Evolutionary conservation across 805 yeast species (phyloP).

Genomic region (Pichia pseudocactophila): DNA sequence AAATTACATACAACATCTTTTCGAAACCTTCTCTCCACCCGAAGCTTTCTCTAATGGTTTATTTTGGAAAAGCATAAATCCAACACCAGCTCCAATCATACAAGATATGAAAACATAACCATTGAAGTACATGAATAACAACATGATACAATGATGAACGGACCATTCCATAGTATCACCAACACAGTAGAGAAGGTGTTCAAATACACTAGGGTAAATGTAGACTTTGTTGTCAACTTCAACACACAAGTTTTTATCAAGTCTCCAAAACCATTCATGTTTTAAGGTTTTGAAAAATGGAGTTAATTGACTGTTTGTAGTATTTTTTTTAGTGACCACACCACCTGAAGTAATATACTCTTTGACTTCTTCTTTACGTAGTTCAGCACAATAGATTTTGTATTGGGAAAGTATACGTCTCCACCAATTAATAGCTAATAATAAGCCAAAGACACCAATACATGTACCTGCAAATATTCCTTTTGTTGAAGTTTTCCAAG

Average conservation of each 20-base stretch:
- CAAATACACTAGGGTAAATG: slow-evolving; percentile 13
- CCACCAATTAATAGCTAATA: slow-evolving; percentile 14
- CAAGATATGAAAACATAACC: slow-evolving; percentile 17
- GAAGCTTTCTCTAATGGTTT: slow-evolving; percentile 5
- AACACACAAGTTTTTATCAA: slow-evolving; percentile 10
- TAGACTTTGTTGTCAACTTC: slow-evolving; percentile 10
- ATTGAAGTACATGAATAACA: slow-evolving; percentile 16
- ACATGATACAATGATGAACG: slow-evolving; percentile 15
- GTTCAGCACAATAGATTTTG: slow-evolving; percentile 5
- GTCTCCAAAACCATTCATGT: slow-evolving; percentile 14
- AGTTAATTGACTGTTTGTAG: background rate
- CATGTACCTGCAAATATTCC: slow-evolving; percentile 17
- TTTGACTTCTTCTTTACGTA: slow-evolving; percentile 8
- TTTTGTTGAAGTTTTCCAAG: slow-evolving; percentile 14
- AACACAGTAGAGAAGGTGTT: slow-evolving; percentile 10
- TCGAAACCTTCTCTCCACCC: slow-evolving; percentile 10
- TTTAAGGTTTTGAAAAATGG: slow-evolving; percentile 11
- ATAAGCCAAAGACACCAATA: slow-evolving; percentile 14
- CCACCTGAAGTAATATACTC: slow-evolving; percentile 2
- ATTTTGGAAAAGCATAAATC: slow-evolving; percentile 12
- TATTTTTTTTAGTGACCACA: background rate
- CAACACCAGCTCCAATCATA: slow-evolving; percentile 16
- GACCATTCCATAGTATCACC: slow-evolving; percentile 17
- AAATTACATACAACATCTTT: slow-evolving; percentile 15
- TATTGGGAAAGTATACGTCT: slow-evolving; percentile 13